phyloP scores from a whole-genome alignment of 1,284 basidiomycete genomes.

The Clitocybe nebularis region DNA sequence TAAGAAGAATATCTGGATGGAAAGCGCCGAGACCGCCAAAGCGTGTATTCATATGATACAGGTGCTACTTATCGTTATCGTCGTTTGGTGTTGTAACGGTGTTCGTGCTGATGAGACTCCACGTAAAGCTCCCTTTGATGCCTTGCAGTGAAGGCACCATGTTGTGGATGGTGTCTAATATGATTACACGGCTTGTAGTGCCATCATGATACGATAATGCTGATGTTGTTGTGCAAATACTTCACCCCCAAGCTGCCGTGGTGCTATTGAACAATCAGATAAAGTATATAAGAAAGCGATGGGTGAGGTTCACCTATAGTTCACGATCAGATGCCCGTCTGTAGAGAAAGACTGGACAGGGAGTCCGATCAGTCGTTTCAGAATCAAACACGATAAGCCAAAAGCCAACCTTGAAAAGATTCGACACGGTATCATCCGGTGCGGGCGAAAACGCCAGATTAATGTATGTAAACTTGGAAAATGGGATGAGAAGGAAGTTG shows the following conservation, averaged over 20 bases:
- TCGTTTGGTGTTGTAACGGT: no score
- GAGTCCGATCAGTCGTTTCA: conserved; percentile 3
- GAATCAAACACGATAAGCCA: neutral
- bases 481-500: conserved; percentile 4
- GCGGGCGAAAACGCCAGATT: conserved; percentile 96
- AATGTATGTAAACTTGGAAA: conserved; percentile 89
- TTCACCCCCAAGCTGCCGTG: conserved; percentile 7
- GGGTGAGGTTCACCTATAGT: conserved; percentile 73
- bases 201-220: no score
- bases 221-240: no score
- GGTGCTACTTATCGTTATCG: no score
- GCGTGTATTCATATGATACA: no score
- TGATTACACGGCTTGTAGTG: neutral
- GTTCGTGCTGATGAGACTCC: no score
- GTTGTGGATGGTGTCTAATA: no score
- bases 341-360: conserved; percentile 78
- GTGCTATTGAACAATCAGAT: conserved; percentile 1
- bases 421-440: conserved; percentile 90
- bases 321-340: conserved; percentile 92
- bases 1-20: no score
- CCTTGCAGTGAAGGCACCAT: no score
- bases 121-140: no score
- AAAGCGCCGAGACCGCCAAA: no score
- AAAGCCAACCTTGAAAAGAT: conserved; percentile 71
- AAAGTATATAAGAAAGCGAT: neutral